Evolutionary conservation across 768 basidiomycete species (phyloP), one percentile per base, ranked within the genome.

Genomic region (Suillus hirtellus): DNA sequence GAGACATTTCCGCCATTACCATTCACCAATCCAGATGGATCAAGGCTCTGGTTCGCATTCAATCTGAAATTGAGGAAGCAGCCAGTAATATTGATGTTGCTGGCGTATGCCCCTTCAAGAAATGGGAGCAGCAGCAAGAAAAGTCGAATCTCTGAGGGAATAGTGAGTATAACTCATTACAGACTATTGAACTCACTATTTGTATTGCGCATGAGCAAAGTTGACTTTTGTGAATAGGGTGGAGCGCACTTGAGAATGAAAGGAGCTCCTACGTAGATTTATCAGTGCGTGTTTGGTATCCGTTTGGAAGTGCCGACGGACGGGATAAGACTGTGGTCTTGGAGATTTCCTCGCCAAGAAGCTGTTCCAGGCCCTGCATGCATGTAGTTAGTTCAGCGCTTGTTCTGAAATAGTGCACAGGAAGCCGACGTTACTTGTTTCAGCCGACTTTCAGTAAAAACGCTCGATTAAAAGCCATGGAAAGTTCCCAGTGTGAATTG

Each of bases 31-130:
- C 37, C 15, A 4, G 63, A 44, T 56, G 19, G 5, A 54, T 54
- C 4, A 24, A 31, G 60, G 1, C 24, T 66, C 31, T 6, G 2
- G 34, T 43, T 62, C 19, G 63, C 60, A 49, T 35, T 15, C 63
- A 38, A 0, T 63, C 65, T 52, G 14, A 67, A 52, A 6, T 61
- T 11, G 21, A 0, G 0, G 0, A 74, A 61, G 27, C 71, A 71
- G n/a, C 63, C 60, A 2, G 58, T 8, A 55, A 69, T 52, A 31
- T 71, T 58, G 0, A 19, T 52, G 11, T 50, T 17, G 27, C 38
- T 58, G 38, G 55, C 40, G 27, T 58, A 19, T 1, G 24, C 27
- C 11, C 56, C 56, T 42, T 19, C 6, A 11, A 58, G 17, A 27
- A 37, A 42, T 24, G 17, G 17, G 17, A 58, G 24, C 17, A 58